Evolutionary conservation across 306 rosid genomes (phyloP).

Genomic region (Dryas octopetala): DNA sequence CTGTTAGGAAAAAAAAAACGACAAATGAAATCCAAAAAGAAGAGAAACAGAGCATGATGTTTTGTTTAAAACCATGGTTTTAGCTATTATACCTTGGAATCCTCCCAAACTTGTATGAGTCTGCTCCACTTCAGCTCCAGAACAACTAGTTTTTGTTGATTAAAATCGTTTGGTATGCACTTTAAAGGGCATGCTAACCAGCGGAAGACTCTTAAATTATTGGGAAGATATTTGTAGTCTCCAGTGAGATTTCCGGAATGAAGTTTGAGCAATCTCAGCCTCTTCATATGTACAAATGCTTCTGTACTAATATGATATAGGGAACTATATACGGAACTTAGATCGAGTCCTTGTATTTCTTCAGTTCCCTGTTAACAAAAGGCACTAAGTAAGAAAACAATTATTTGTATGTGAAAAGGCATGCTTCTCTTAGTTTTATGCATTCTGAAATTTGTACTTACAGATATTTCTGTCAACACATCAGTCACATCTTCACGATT

Average conservation of each 20-base stretch:
- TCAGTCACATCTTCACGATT: too few species aligned
- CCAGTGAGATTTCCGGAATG: constrained; percentile 23
- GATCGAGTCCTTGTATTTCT: constrained; percentile 19
- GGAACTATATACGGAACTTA: too few species aligned
- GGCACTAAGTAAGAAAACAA: not conserved
- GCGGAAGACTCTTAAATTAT: not conserved
- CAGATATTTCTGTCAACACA: too few species aligned
- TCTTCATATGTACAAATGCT: constrained; percentile 39
- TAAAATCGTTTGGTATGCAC: constrained; percentile 13
- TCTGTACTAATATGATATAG: constrained; percentile 2
- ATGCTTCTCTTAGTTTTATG: too few species aligned
- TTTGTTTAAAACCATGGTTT: too few species aligned
- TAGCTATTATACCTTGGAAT: constrained; percentile 28
- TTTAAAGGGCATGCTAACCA: not conserved
- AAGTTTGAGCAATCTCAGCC: constrained; percentile 41
- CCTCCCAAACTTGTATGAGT: constrained; percentile 36
- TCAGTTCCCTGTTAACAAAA: constrained; percentile 18
- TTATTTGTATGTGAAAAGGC: too few species aligned
- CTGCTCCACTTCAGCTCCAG: constrained; percentile 32
- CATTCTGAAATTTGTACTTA: too few species aligned
- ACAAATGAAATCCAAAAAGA: too few species aligned
- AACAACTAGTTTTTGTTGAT: constrained; percentile 24
- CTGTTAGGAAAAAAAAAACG: not conserved
- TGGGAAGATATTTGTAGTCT: constrained; percentile 34
- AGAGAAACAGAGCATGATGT: too few species aligned